Evolutionary conservation across 2,329 filamentous ascomycete species (phyloP).

Genomic region (Fusarium protoensiforme): DNA sequence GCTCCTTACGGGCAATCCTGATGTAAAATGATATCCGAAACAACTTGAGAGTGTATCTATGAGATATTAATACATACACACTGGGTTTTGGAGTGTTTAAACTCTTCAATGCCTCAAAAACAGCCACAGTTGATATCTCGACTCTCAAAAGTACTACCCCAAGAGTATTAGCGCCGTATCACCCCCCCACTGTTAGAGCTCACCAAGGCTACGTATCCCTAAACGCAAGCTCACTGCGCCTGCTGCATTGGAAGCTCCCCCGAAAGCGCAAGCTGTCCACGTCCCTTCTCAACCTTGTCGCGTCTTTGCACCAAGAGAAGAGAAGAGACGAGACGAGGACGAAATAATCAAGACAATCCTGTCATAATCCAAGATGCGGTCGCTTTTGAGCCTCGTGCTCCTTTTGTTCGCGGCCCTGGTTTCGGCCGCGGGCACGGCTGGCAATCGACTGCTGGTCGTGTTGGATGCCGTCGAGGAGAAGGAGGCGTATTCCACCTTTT

Average conservation of each 20-base stretch:
- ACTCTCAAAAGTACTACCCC: not conserved
- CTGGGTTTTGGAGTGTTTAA: not conserved
- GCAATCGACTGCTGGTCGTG: slow-evolving; percentile 84
- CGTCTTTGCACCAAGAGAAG: slow-evolving; percentile 31
- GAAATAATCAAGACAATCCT: slow-evolving; percentile 10
- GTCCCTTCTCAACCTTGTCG: slow-evolving; percentile 11
- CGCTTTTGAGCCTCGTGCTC: slow-evolving; percentile 76
- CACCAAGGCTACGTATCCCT: slow-evolving; percentile 52
- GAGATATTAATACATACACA: not conserved
- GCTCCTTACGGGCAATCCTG: not conserved
- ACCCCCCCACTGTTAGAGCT: slow-evolving; percentile 21
- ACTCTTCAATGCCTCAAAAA: not conserved
- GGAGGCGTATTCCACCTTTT: slow-evolving; percentile 83
- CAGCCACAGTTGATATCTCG: not conserved
- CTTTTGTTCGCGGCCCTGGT: slow-evolving; percentile 74
- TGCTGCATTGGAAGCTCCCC: slow-evolving; percentile 32
- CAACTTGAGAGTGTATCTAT: not conserved
- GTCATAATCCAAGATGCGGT: slow-evolving; percentile 68
- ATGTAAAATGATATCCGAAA: not conserved
- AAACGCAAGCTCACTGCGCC: slow-evolving; percentile 43
- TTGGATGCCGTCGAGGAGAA: slow-evolving; percentile 86
- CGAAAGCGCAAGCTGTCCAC: slow-evolving; percentile 41
- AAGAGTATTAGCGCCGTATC: slow-evolving; percentile 20
- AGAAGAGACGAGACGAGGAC: too few relatives aligned
- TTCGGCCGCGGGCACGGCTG: slow-evolving; percentile 81